phyloP scores from a whole-genome alignment of 2,329 filamentous ascomycete species.

The Chaetoscypha palmicola region DNA sequence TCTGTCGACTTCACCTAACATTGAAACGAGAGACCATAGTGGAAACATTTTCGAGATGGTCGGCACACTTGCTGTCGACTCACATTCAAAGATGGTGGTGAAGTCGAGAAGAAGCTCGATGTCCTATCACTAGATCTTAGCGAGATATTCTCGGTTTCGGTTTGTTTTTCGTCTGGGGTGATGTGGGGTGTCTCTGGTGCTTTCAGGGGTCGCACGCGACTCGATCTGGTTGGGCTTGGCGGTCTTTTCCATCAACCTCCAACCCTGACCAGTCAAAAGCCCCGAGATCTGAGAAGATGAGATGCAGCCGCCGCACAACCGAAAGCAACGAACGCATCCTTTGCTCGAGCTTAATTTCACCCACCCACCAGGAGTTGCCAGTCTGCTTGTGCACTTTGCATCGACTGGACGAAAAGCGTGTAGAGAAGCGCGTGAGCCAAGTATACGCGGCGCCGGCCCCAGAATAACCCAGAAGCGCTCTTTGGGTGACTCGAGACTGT shows the following conservation, averaged over 20 bases:
- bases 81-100: conserved; percentile 9
- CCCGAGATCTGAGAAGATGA: conserved; percentile 16
- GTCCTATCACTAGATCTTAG: conserved; percentile 21
- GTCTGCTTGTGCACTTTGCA: not conserved
- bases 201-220: conserved; percentile 7
- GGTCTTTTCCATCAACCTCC: conserved; percentile 7
- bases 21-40: conserved; percentile 20
- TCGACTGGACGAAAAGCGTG: conserved; percentile 3
- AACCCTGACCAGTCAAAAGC: conserved; percentile 23
- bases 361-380: not conserved
- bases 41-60: not conserved
- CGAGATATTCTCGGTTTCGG: conserved; percentile 16
- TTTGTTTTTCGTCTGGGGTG: conserved; percentile 8
- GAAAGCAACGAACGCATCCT: not conserved
- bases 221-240: conserved; percentile 1
- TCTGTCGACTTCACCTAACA: conserved; percentile 1
- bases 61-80: conserved; percentile 1
- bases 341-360: conserved; percentile 1
- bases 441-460: not conserved
- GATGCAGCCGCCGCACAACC: conserved; percentile 18
- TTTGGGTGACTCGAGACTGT: not conserved
- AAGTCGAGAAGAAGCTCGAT: conserved; percentile 12
- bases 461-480: conserved; percentile 3
- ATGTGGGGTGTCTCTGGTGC: conserved; percentile 7
- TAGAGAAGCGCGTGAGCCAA: not conserved